Base-by-base conservation (phyloP, 164 flowering plant genomes). In the Cinnamomum micranthum region DNA sequence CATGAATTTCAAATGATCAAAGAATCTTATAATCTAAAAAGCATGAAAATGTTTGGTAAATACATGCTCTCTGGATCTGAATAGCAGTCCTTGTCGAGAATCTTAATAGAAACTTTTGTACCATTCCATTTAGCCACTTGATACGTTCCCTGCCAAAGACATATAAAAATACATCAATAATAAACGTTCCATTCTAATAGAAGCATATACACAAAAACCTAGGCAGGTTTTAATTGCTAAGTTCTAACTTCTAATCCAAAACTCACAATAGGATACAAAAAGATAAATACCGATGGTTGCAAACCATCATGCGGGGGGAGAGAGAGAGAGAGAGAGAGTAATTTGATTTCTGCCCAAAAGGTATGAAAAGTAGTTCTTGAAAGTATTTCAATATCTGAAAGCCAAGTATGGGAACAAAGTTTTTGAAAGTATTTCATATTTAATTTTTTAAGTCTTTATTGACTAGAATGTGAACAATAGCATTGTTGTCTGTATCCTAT, bases 71-170 rank as follows among this genome's bases (percentile, higher is more conserved):
- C 99, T 65, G 92, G 97, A 74, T 96, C 91, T 68, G 95, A 79
- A 80, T 85, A 85, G 78, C 86, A 65, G 64, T 93, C 98, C 84
- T 88, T 94, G 69, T 94, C 94, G 71, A 94, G 94, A 82, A 96
- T 94, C 87, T 96, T 96, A 25, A 96, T 97, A 75, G 93, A 70
- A 80, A 96, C 99, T 84, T 89, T 96, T 62, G 94, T 92, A 62
- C 98, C 99, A 78, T 96, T 96, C 99, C 98, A 96, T 78, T 94
- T 96, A 73, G 98, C 99, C 77, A 92, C 94, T 89, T 92, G 98
- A 83, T 90, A 94, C 51, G 88, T 71, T 64, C 98, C 98, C 98
- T 95, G 88, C 67, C 27, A 77, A 75, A 71, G 62, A 52, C 77
- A 64, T 22, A 65, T 25, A 71, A 47, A 31, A 31, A 64, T 33